A percentile compares a stretch with the other conserved stretches of the same genome.
Evolutionary conservation across 2,329 filamentous ascomycete species (phyloP).

Genomic region (Ilyonectria mors-panacis): DNA sequence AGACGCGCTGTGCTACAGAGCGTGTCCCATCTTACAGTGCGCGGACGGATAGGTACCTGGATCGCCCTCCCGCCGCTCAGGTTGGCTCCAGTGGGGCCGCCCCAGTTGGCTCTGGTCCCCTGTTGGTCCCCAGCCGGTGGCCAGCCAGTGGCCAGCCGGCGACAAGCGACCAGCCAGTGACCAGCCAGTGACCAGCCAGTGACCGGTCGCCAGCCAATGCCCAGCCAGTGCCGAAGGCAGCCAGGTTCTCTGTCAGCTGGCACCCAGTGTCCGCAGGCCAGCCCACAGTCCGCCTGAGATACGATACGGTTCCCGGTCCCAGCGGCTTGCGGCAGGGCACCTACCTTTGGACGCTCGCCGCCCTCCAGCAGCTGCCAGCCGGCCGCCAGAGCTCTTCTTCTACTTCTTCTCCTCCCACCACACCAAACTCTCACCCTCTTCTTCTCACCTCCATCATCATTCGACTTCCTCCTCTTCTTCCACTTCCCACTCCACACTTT

Average conservation of each 20-base stretch:
- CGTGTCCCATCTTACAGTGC: background rate
- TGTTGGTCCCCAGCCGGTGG: background rate
- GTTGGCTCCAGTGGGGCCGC: too few species aligned
- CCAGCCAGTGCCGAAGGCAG: constrained; percentile 40
- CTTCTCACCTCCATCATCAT: constrained; percentile 38
- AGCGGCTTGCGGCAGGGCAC: constrained; percentile 18
- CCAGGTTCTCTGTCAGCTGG: constrained; percentile 45
- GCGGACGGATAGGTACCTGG: background rate
- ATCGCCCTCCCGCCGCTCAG: background rate
- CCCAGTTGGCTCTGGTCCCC: background rate
- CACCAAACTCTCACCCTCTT: constrained; percentile 31
- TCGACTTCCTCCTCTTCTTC: constrained; percentile 12
- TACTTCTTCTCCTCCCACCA: constrained; percentile 39
- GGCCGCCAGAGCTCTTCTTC: constrained; percentile 35
- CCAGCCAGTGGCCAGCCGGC: constrained; percentile 4
- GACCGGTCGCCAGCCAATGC: background rate
- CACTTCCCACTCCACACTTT: constrained; percentile 16
- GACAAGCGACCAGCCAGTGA: background rate
- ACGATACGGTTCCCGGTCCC: constrained; percentile 15
- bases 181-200: background rate
- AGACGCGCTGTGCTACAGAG: background rate
- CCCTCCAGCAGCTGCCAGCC: constrained; percentile 18
- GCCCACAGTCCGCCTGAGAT: constrained; percentile 3
- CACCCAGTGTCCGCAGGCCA: constrained; percentile 27
- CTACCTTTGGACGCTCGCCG: constrained; percentile 4